These are phyloP conservation scores for Cladobotryum protrusum DNA, from an alignment of 2,329 filamentous ascomycete species.

Conservation along the genomic window DNA sequence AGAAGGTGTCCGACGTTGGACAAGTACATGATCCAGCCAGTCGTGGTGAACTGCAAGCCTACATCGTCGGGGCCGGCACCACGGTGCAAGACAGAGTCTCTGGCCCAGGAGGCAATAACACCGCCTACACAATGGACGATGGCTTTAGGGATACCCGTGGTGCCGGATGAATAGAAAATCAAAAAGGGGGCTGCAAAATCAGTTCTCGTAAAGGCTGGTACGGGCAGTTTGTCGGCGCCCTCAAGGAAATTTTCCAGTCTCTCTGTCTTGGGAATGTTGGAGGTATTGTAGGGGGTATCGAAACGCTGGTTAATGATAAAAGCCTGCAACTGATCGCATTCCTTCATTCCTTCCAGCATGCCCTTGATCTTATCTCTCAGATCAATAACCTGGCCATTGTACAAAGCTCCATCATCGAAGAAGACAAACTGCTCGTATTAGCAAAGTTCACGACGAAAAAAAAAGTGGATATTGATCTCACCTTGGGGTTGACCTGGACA, in stretches of 20 bases:
- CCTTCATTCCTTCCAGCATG: constrained; percentile 59
- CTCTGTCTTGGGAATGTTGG: constrained; percentile 41
- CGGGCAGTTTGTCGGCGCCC: constrained; percentile 19
- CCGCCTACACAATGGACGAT: constrained; percentile 70
- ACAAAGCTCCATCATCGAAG: constrained; percentile 72
- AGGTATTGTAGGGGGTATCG: constrained; percentile 51
- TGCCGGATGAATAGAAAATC: constrained; percentile 74
- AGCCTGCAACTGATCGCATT: constrained; percentile 53
- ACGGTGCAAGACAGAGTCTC: constrained; percentile 50
- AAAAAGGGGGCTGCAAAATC: constrained; percentile 70
- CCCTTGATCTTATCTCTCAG: constrained; percentile 67
- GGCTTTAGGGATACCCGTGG: constrained; percentile 77
- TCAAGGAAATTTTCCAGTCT: constrained; percentile 40
- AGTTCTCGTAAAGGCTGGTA: constrained; percentile 52
- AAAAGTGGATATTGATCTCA: constrained; percentile 19
- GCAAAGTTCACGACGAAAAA: background rate
- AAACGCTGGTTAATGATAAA: constrained; percentile 64
- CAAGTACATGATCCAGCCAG: constrained; percentile 88
- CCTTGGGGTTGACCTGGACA: constrained; percentile 66
- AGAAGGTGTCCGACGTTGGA: constrained; percentile 52
- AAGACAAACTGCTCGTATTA: constrained; percentile 56
- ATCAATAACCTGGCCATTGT: constrained; percentile 71
- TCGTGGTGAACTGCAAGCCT: constrained; percentile 55
- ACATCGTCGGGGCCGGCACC: constrained; percentile 34
- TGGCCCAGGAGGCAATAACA: constrained; percentile 49